These are phyloP conservation scores for Rhodotorula glutinis DNA, from an alignment of 1,284 basidiomycete species.

Conservation along the genomic window DNA sequence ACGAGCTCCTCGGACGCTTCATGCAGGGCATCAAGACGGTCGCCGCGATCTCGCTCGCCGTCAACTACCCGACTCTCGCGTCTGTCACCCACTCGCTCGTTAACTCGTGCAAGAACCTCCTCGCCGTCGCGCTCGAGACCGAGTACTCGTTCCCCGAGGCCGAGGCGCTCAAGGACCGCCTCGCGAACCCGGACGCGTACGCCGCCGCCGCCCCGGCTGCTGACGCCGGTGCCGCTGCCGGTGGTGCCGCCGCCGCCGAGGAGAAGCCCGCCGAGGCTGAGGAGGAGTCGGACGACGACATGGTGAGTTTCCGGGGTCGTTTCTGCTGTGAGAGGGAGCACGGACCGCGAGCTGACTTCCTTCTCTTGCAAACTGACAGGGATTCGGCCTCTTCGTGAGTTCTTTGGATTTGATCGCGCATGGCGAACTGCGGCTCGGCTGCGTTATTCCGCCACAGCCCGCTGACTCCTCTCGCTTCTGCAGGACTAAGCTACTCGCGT, in stretches of 20 bases:
- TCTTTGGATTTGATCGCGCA: no score
- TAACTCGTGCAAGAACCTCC: constrained; percentile 98
- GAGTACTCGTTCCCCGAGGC: constrained; percentile 94
- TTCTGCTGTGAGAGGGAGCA: no score
- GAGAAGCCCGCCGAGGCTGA: constrained; percentile 66
- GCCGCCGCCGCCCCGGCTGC: constrained; percentile 67
- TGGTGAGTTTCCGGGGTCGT: constrained; percentile 47
- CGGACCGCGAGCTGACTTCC: no score
- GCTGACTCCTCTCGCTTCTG: no score
- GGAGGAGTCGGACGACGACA: constrained; percentile 60
- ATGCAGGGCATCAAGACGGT: constrained; percentile 89
- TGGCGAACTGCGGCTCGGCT: no score
- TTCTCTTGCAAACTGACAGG: not conserved
- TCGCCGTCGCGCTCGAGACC: constrained; percentile 78
- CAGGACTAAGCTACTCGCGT: no score
- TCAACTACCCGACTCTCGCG: constrained; percentile 93
- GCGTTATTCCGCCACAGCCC: no score
- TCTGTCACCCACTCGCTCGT: constrained; percentile 92
- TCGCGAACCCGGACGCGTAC: constrained; percentile 96
- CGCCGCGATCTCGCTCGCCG: constrained; percentile 88
- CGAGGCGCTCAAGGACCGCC: constrained; percentile 91
- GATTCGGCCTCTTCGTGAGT: constrained; percentile 44
- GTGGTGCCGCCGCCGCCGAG: constrained; percentile 55
- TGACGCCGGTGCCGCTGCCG: constrained; percentile 56
- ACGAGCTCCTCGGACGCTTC: constrained; percentile 87